phyloP scores from a whole-genome alignment of 805 yeast genomes.

The Yarrowia yakushimensis region DNA sequence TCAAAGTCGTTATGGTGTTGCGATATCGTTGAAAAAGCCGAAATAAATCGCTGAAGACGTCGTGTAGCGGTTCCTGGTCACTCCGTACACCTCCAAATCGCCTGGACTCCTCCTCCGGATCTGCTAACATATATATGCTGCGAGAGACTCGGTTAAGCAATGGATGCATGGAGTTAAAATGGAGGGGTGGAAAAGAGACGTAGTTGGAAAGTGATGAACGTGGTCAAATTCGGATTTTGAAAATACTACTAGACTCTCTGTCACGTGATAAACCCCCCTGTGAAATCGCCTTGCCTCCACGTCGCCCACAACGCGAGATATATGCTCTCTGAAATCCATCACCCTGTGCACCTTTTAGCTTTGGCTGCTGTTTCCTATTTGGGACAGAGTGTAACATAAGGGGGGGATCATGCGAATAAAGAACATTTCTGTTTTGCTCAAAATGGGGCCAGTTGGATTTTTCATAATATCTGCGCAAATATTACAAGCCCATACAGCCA shows the following conservation, averaged over 20 bases:
- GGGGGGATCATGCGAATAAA: background rate
- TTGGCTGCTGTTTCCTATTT: no score
- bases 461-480: no score
- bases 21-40: background rate
- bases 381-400: background rate
- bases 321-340: background rate
- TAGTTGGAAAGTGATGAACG: background rate
- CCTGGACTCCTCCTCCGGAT: background rate
- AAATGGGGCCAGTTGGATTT: no score
- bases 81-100: background rate
- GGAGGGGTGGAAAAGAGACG: conserved; percentile 1
- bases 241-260: background rate
- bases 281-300: no score
- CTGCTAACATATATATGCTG: background rate
- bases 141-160: conserved; percentile 2
- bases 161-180: background rate
- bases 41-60: background rate
- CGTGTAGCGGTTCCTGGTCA: background rate
- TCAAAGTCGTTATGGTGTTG: no score
- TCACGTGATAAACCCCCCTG: background rate
- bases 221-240: background rate
- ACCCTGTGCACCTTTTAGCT: background rate
- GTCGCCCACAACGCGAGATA: background rate
- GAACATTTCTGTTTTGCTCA: background rate
- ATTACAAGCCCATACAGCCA: no score